phyloP scores from a whole-genome alignment of 768 basidiomycete genomes.

The Boletus bicolor region DNA sequence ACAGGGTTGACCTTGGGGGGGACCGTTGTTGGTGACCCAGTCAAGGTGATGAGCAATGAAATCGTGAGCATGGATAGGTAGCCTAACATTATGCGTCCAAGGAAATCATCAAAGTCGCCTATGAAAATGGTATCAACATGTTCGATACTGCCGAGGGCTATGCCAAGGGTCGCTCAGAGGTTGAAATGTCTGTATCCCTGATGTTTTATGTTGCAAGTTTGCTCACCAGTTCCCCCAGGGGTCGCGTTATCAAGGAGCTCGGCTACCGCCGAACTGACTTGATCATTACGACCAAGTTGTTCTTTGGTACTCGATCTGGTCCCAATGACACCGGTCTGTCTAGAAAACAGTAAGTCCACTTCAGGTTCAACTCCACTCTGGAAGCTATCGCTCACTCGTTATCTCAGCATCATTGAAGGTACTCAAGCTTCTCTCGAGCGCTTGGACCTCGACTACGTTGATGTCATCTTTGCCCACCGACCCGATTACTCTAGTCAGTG shows the following conservation, averaged over 20 bases:
- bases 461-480: constrained; percentile 49
- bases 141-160: constrained; percentile 49
- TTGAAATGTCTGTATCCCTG: constrained; percentile 41
- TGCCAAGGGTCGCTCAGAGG: constrained; percentile 46
- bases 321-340: constrained; percentile 41
- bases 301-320: constrained; percentile 50
- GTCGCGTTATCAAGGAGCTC: constrained; percentile 54
- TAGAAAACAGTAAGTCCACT: constrained; percentile 27
- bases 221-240: constrained; percentile 26
- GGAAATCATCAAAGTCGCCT: constrained; percentile 55
- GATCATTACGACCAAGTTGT: constrained; percentile 56
- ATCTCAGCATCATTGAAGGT: constrained; percentile 52
- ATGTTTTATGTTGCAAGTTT: neutral
- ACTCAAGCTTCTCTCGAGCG: constrained; percentile 47
- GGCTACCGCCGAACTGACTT: constrained; percentile 48
- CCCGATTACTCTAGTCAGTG: constrained; percentile 37
- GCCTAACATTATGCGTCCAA: constrained; percentile 9
- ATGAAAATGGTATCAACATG: constrained; percentile 51
- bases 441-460: constrained; percentile 53
- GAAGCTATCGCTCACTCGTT: neutral
- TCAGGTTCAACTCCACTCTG: neutral
- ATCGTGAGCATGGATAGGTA: neutral
- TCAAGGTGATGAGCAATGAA: constrained; percentile 35
- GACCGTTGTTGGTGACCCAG: constrained; percentile 48
- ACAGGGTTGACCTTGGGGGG: constrained; percentile 47